A percentile compares a stretch with the other conserved stretches of the same genome.
Conservation (phyloP, 2,329 filamentous ascomycete species). For the Myriosclerotinia duriaeana region DNA sequence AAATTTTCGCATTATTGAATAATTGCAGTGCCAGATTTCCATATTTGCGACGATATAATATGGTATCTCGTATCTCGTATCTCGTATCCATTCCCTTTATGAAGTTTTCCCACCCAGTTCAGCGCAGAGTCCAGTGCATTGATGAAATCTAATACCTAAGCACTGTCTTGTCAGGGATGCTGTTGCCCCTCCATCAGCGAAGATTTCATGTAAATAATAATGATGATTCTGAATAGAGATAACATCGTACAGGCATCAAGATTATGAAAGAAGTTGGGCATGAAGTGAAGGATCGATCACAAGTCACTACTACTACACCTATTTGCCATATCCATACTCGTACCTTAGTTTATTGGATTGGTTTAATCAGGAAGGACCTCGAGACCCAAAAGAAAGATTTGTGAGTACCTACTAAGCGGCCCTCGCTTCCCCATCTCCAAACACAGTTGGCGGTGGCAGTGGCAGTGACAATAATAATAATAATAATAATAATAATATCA, state of each 20-base stretch:
- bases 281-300: not conserved
- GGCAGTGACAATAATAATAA: not conserved
- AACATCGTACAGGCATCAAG: not conserved
- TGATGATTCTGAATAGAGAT: not conserved
- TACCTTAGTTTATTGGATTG: too few relatives aligned
- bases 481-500: too few relatives aligned
- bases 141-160: conserved; percentile 3
- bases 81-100: not conserved
- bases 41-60: not conserved
- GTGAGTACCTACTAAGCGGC: not conserved
- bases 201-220: conserved; percentile 8
- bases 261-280: not conserved
- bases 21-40: not conserved
- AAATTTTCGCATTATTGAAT: not conserved
- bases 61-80: not conserved
- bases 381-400: not conserved
- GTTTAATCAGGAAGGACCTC: too few relatives aligned
- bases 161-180: conserved; percentile 20
- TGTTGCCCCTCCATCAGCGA: conserved; percentile 24
- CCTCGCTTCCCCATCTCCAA: conserved; percentile 4
- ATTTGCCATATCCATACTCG: too few relatives aligned
- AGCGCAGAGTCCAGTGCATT: not conserved
- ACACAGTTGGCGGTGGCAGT: not conserved
- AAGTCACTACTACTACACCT: too few relatives aligned
- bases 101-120: not conserved